Base-by-base conservation (phyloP, 2,329 filamentous ascomycete genomes). In the Podosphaera xanthii region DNA sequence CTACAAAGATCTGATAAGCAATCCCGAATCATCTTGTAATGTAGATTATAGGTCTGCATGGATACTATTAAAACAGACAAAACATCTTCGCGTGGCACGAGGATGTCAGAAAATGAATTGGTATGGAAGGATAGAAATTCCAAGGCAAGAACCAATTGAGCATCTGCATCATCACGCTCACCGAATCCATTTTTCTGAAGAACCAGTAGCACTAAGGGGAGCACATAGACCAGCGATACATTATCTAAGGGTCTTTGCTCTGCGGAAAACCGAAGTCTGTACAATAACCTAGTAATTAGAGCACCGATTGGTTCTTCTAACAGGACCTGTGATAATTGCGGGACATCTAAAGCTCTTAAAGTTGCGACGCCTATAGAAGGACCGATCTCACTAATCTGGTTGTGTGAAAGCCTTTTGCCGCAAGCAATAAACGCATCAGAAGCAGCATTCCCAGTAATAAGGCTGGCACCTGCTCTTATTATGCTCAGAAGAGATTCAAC, bases 11-110 rank as follows among this genome's bases (percentile, higher is more conserved):
- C 88, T 59, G 85, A 78, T 63, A 98, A 80, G 67, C 88, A 94
- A 71, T 98, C 92, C 70, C 91, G 95, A 72, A 96, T 82, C 60
- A 90, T 75, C 71, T 95, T 95, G 74, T 96, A 96, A 71, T 98
- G 92, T 67, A 94, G 89, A 52, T 82, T 84, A 70, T 94, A 95
- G 61, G 74, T 79, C 69, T 94, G 87, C 86, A 98, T 94, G 0
- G 89, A 84, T 52, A 75, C 76, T 60, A 95, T 83, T 44, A 98
- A 75, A 2, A 79, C 76, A 2, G 79, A 74, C 3, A 97, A 71
- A 44, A 95, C 76, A 60, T 89, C 80, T 58, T 79, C 77, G 7
- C 92, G 82, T 36, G 91, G 89, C 34, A 96, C 77, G 38, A 82
- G 79, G 58, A 79, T 75, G 65, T 95, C 86, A 36, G 80, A 77